These are phyloP conservation scores for Pythium chondricola DNA, from an alignment of 352 stramenopile species.

Conservation along the genomic window DNA sequence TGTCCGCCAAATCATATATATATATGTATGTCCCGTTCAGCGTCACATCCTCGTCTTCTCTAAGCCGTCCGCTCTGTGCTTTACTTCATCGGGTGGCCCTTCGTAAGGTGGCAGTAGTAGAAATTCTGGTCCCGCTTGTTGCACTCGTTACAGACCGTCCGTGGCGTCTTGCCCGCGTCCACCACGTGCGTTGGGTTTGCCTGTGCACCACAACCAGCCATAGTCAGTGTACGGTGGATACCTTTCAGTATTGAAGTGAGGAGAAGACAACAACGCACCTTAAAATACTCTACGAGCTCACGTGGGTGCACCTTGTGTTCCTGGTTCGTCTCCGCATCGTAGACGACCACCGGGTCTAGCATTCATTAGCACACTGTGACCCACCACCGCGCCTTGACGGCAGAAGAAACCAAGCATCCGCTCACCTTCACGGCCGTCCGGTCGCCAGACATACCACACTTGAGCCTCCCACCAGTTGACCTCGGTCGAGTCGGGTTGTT, in stretches of 20 bases:
- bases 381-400: too few relatives aligned
- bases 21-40: conserved; percentile 12
- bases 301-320: conserved; percentile 36
- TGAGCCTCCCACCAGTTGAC: conserved; percentile 77
- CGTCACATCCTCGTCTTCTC: not conserved
- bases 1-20: too few relatives aligned
- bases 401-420: too few relatives aligned
- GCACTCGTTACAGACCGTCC: conserved; percentile 43
- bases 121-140: conserved; percentile 31
- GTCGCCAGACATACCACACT: conserved; percentile 78
- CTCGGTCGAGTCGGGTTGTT: conserved; percentile 55
- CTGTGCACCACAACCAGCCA: too few relatives aligned
- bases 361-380: too few relatives aligned
- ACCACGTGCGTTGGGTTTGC: conserved; percentile 65
- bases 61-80: not conserved
- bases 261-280: conserved; percentile 23
- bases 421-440: conserved; percentile 54
- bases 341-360: conserved; percentile 46
- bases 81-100: conserved; percentile 72
- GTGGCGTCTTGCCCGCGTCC: conserved; percentile 44
- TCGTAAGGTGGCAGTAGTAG: conserved; percentile 65
- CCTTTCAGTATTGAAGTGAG: not conserved
- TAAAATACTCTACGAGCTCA: conserved; percentile 50
- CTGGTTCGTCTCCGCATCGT: conserved; percentile 36
- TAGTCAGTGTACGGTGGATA: not conserved